Base-by-base conservation (phyloP, 768 basidiomycete species). In the Auricularia heimuer region DNA sequence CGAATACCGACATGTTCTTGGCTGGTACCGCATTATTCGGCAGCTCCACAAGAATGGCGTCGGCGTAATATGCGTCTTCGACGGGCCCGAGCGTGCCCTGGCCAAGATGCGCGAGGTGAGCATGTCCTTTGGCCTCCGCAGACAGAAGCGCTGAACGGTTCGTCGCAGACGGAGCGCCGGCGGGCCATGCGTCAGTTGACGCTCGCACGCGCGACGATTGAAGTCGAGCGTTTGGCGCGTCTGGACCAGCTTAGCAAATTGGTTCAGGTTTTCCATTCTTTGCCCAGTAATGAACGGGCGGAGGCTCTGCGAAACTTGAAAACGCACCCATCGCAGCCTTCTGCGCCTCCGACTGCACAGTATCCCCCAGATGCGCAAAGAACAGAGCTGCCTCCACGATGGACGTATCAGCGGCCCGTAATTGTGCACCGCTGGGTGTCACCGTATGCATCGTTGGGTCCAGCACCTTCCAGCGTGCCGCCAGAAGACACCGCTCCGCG, bases 41-140 rank as follows among this genome's bases (percentile, higher is more conserved):
- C 90, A 92, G 68, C 76, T 93, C 37, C 77, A 78, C 62, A 82
- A 84, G 16, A 73, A 78, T 35, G 77, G 77, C 14, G 82, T 92
- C 2, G 75, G 77, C 37, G 83, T 84, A 4, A 81, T 92, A 7
- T 92, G 90, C 70, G 85, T 94, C 1, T 94, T 93, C 69, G 91
- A 94, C 69, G 92, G 91, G 11, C 81, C 81, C 66, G 76, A 83
- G 65, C 83, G 91, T 29, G 85, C 76, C 71, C 62, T 72, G 16
- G 91, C 92, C 11, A 94, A 94, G 72, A 78, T 82, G 47, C 76
- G 77, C 42, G 92, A 94, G 82, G 91, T 89, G 64, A 62, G 79
- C 71, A 3, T 2, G 24, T 16, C 29, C 8, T 33, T 62, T 36
- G 14, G 39, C 21, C 21, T 34, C 37, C 24, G 29, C 35, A 18